These are phyloP conservation scores for Ganoderma sp. DNA, from an alignment of 1,284 basidiomycete species.

Conservation along the genomic window DNA sequence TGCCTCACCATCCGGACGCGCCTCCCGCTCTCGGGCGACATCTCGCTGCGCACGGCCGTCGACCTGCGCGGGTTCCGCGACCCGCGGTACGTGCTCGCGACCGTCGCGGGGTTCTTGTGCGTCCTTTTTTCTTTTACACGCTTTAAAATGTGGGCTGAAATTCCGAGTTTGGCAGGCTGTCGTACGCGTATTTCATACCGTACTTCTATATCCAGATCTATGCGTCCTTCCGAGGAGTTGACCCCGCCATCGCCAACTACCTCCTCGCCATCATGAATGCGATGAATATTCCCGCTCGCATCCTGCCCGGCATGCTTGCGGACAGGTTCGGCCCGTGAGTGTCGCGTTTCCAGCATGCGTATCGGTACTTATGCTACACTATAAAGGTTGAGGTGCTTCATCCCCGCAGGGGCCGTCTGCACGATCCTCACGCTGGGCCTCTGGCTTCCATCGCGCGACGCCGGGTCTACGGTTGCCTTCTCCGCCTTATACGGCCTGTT, in stretches of 20 bases:
- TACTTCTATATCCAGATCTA: conserved; percentile 34
- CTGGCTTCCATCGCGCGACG: conserved; percentile 27
- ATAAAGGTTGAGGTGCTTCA: conserved; percentile 24
- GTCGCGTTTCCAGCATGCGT: no score
- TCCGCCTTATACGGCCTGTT: conserved; percentile 30
- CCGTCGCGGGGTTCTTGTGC: conserved; percentile 41
- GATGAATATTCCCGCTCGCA: conserved; percentile 27
- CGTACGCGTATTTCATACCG: conserved; percentile 52
- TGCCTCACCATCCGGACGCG: conserved; percentile 35
- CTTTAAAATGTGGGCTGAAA: no score
- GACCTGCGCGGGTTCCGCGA: conserved; percentile 43
- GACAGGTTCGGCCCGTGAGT: conserved; percentile 28
- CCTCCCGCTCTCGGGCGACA: conserved; percentile 22
- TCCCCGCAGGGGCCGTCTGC: conserved; percentile 23
- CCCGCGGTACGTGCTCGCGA: conserved; percentile 39
- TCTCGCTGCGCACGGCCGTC: conserved; percentile 32
- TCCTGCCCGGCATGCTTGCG: conserved; percentile 27
- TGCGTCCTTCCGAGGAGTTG: conserved; percentile 29
- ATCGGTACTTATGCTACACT: neutral
- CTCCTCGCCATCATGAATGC: conserved; percentile 32
- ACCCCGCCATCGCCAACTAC: conserved; percentile 23
- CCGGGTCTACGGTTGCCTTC: conserved; percentile 27
- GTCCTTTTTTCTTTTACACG: conserved; percentile 19
- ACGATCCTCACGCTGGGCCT: conserved; percentile 25
- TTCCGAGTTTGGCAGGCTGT: no score